Conservation (phyloP, 75 land plant genomes). For the Larix kaempferi region DNA sequence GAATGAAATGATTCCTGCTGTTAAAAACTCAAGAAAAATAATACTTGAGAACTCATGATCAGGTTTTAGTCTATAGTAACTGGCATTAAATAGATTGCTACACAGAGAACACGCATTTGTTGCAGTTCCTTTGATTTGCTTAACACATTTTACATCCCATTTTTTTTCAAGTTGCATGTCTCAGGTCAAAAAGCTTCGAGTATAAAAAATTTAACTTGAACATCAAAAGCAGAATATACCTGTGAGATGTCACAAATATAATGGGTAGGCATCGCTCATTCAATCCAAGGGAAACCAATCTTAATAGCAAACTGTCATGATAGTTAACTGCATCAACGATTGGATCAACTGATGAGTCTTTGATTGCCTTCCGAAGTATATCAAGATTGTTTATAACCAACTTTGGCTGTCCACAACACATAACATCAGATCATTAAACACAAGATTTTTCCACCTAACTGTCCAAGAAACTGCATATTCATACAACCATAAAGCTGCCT, state of each 20-base stretch:
- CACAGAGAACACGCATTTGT: not conserved
- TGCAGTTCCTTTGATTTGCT: not conserved
- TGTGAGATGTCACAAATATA: constrained; percentile 71
- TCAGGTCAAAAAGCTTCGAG: not conserved
- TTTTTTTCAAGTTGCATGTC: not conserved
- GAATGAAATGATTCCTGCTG: not conserved
- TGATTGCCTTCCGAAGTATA: constrained; percentile 47
- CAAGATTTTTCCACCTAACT: not conserved
- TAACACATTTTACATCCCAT: not conserved
- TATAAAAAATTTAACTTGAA: not conserved
- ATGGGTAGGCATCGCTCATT: constrained; percentile 66
- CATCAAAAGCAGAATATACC: constrained; percentile 30
- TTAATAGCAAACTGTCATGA: constrained; percentile 75
- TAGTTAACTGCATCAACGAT: constrained; percentile 54
- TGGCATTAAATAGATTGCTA: not conserved
- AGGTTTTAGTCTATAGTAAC: not conserved
- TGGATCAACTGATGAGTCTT: constrained; percentile 27
- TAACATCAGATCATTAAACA: constrained; percentile 1
- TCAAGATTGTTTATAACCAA: constrained; percentile 72
- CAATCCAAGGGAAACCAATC: constrained; percentile 57
- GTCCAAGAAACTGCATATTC: not conserved
- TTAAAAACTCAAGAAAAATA: not conserved
- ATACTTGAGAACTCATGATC: not conserved
- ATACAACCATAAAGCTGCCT: not conserved
- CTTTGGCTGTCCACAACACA: constrained; percentile 63